A percentile compares a stretch with the other conserved stretches of the same genome.
Conservation (phyloP, 495 filamentous ascomycete genomes). For the Neurospora sp. region DNA sequence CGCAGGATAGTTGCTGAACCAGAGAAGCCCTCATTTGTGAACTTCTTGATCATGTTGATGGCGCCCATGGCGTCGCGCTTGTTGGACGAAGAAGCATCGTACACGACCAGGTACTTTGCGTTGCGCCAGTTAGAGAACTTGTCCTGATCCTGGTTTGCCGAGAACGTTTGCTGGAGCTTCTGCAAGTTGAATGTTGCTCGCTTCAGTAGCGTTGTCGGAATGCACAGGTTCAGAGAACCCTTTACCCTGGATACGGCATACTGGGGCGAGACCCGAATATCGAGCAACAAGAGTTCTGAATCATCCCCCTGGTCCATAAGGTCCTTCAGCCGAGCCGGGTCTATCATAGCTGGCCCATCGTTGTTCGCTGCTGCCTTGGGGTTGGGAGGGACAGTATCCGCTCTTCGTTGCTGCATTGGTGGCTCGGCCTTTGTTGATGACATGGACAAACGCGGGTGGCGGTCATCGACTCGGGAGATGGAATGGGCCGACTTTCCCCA, state of each 20-base stretch:
- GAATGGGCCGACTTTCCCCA: constrained; percentile 17
- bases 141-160: constrained; percentile 56
- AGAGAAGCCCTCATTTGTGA: constrained; percentile 70
- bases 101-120: constrained; percentile 70
- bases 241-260: constrained; percentile 64
- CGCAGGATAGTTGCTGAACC: constrained; percentile 64
- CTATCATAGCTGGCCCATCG: constrained; percentile 46
- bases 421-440: constrained; percentile 25
- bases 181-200: constrained; percentile 83
- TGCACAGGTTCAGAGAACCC: constrained; percentile 82
- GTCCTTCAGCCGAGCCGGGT: constrained; percentile 52
- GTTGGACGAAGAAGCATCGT: constrained; percentile 67
- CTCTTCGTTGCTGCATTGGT: constrained; percentile 18
- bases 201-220: constrained; percentile 89
- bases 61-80: constrained; percentile 68
- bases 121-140: constrained; percentile 70
- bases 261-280: constrained; percentile 79
- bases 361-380: constrained; percentile 21
- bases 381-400: constrained; percentile 47
- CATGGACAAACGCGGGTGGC: constrained; percentile 40
- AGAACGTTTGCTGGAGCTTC: constrained; percentile 83
- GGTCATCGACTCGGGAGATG: constrained; percentile 35
- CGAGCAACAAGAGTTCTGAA: constrained; percentile 62
- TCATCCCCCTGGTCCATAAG: constrained; percentile 46
- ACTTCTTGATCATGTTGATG: constrained; percentile 85